Base-by-base conservation (phyloP, 768 basidiomycete genomes). In the Kwoniella botswanensis region DNA sequence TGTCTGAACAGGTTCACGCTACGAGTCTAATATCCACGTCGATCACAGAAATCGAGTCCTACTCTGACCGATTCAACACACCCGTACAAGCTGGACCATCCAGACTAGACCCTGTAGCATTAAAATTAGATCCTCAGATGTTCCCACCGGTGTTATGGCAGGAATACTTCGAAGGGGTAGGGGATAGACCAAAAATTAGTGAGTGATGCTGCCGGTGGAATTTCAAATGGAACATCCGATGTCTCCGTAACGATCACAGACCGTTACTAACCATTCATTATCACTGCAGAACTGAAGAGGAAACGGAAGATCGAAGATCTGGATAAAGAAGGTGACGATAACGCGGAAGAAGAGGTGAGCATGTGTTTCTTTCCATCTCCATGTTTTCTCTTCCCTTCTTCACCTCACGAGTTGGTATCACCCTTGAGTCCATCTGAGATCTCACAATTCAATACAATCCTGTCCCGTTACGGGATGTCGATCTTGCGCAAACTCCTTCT, bases 111-210 rank as follows among this genome's bases (percentile, higher is more conserved):
- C 66, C 76, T 9, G 61, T n/a, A 17, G 26, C 18, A 4, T 53
- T 81, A 22, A 59, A 74, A 21, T 35, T 81, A 53, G 74, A 81
- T 52, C 52, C 72, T 41, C 17, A n/a, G 13, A 69, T 76, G 54
- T 81, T 81, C 63, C 80, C 80, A 18, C 73, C 74, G 21, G 46
- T 57, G 6, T 58, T 81, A 43, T 81, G 80, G 80, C 63, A 67
- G 44, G 75, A 70, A 56, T 78, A 78, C 54, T 78, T 81, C 64
- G 79, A 74, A 52, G 71, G 73, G 1, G 68, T 60, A 9, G 42
- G 63, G n/a, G 6, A 61, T 67, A 59, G 64, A 43, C 44, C 24
- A 2, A 75, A 71, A 62, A 26, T 54, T 11, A 69, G 71, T 68
- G 53, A 65, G 71, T 70, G 21, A 35, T 0, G 35, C 35, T 35